A percentile compares a stretch with the other conserved stretches of the same genome.
These are phyloP conservation scores for Chlorencoelia australis DNA, from an alignment of 2,329 filamentous ascomycete genomes.

Conservation along the genomic window DNA sequence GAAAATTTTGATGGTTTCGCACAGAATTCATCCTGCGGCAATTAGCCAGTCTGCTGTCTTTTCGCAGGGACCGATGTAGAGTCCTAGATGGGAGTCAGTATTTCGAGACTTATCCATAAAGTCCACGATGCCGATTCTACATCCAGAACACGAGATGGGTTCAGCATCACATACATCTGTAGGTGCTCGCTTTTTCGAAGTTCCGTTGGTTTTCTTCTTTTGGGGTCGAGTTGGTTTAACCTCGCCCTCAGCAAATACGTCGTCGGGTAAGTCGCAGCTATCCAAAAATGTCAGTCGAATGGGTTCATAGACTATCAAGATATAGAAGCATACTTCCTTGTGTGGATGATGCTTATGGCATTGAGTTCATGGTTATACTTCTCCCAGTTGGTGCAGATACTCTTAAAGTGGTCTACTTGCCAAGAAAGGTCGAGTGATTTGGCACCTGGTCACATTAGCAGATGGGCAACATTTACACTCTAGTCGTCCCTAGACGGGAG, in stretches of 20 bases:
- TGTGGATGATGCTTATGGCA: slow-evolving; percentile 61
- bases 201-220: slow-evolving; percentile 20
- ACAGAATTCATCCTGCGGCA: slow-evolving; percentile 24
- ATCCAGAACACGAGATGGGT: slow-evolving; percentile 6
- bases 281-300: slow-evolving; percentile 17
- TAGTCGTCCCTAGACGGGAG: too few relatives aligned
- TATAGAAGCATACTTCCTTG: slow-evolving; percentile 60
- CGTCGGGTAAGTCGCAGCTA: slow-evolving; percentile 79
- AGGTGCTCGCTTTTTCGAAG: slow-evolving; percentile 24
- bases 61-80: slow-evolving; percentile 20
- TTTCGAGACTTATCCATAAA: neutral
- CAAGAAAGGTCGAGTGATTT: slow-evolving; percentile 69
- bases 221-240: slow-evolving; percentile 42
- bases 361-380: slow-evolving; percentile 68
- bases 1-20: slow-evolving; percentile 15
- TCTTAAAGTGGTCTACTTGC: slow-evolving; percentile 79
- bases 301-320: neutral
- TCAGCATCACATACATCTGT: slow-evolving; percentile 24
- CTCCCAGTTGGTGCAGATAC: slow-evolving; percentile 65
- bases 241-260: slow-evolving; percentile 80
- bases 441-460: slow-evolving; percentile 40
- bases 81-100: slow-evolving; percentile 24
- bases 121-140: slow-evolving; percentile 5
- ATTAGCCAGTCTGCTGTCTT: slow-evolving; percentile 26
- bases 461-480: too few relatives aligned